A percentile compares a stretch with the other conserved stretches of the same genome.
Conservation (phyloP, 345 rosid species). For the Melaleuca alternifolia region DNA sequence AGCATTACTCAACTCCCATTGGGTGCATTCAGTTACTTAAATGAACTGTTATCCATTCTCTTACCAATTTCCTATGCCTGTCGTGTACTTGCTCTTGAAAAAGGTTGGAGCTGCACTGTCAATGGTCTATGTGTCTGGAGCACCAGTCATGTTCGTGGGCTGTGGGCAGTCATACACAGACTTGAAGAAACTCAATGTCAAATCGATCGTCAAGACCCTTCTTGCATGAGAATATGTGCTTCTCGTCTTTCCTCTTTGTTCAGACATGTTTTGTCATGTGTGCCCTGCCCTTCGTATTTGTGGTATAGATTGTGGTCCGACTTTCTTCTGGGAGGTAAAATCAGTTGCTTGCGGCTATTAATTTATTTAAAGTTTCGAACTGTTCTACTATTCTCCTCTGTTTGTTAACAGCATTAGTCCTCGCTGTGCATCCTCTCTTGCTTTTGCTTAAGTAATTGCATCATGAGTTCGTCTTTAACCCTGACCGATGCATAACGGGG, state of each 20-base stretch:
- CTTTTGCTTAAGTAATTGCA: background rate
- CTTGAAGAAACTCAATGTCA: slow-evolving; percentile 84
- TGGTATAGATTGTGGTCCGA: background rate
- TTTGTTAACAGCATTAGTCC: background rate
- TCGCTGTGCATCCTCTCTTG: background rate
- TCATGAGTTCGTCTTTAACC: background rate
- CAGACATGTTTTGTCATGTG: background rate
- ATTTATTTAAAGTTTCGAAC: background rate
- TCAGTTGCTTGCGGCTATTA: background rate
- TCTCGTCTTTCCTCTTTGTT: background rate
- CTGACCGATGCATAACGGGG: background rate
- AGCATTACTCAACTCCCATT: background rate
- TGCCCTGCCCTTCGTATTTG: background rate
- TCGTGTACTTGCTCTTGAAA: background rate
- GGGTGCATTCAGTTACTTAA: background rate
- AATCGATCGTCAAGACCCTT: slow-evolving; percentile 83
- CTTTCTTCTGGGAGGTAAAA: background rate
- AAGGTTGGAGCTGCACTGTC: slow-evolving; percentile 98
- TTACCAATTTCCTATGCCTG: background rate
- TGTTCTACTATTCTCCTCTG: background rate
- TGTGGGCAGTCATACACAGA: slow-evolving; percentile 97
- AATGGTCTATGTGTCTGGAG: slow-evolving; percentile 92
- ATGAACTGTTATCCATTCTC: background rate
- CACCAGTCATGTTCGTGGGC: slow-evolving; percentile 99
- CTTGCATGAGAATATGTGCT: slow-evolving; percentile 40